Evolutionary conservation across 2,329 filamentous ascomycete genomes (phyloP), one percentile per base, ranked within the genome.

Genomic region (Clarireedia hainanense): DNA sequence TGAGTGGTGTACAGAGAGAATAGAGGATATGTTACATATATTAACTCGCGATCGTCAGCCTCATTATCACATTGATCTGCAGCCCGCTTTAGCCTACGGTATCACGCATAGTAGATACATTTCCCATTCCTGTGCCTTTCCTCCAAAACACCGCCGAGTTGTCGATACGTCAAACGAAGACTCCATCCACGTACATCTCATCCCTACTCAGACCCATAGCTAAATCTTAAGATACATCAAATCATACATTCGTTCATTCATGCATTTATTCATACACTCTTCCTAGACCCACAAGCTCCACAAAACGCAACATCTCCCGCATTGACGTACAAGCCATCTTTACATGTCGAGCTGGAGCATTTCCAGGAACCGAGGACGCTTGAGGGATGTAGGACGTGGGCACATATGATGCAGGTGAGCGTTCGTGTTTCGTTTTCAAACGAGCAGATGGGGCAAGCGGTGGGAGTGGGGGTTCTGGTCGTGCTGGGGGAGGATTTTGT

Each of bases 251-350:
- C 2, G 15, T 2, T 40, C 39, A 53, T 20, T 1, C 45, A n/a
- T 20, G 20, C 20, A 37, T 37, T 17, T 2, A 40, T 2, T 40
- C 39, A 53, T 20, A 2, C 45, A n/a, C 14, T 12, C n/a, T 17
- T 54, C 15, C 37, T 62, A 34, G 17, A 48, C 51, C 84, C 84
- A 66, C 88, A 92, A 5, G 88, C 70, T 3, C 87, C 86, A 67
- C 88, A 92, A 0, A 83, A 68, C 6, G 83, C 85, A 60, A 77
- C 82, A 68, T 91, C 87, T 1, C 78, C 81, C 10, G 85, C 77
- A 65, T 91, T 92, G 52, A 84, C 65, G 67, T 89, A 92, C 20
- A 64, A 58, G 47, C 76, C 80, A 12, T 71, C 75, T 57, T 70
- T 71, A 67, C 88, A 92, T 2, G 71, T 61, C 3, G 68, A 65